Base-by-base conservation (phyloP, 1,139 yeast genomes). In the Debaryomyces coudertii region DNA sequence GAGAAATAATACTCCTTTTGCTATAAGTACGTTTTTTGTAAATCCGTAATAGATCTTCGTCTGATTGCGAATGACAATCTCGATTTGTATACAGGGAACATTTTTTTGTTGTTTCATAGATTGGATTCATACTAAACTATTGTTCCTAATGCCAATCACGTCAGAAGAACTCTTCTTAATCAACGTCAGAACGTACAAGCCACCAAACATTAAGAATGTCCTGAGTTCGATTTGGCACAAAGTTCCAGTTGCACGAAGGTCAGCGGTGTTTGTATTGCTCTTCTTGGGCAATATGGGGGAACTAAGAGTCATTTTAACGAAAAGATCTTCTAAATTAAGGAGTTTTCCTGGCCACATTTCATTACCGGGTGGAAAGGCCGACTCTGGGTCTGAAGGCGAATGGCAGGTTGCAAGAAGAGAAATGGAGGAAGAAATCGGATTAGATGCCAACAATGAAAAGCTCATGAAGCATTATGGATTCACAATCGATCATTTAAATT, bases 291-390 rank as follows among this genome's bases (percentile, higher is more conserved):
- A 72, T 24, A 67, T 74, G 46, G 95, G 95, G 2, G 95, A 89
- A 56, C 65, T 90, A 23, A 64, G 93, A 43, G 93, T 90, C 35
- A 73, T 90, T 5, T 66, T 90, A 47, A 90, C 97, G 2, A 85
- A 85, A 57, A 68, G 97, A 51, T 84, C 95, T 9, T 74, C 87
- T 42, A 73, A 77, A 43, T 69, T 90, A 55, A 73, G 84, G 39
- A 80, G 79, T 45, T 90, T 89, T 65, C 87, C 95, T 0, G 96
- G 97, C 5, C 96, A 90, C 61, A 87, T 89, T 11, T 87, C 96
- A 3, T 70, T 90, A 16, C 97, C 97, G 2, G 97, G 97, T 3
- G 97, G 97, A 3, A 84, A 83, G 58, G 87, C 93, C 5, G 96
- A 90, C 61, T 62, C 57, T 38, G 80, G 76, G 0, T 58, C 69